Conservation (phyloP, 371 early-diverging fungal genomes). For the Mortierella sp. region DNA sequence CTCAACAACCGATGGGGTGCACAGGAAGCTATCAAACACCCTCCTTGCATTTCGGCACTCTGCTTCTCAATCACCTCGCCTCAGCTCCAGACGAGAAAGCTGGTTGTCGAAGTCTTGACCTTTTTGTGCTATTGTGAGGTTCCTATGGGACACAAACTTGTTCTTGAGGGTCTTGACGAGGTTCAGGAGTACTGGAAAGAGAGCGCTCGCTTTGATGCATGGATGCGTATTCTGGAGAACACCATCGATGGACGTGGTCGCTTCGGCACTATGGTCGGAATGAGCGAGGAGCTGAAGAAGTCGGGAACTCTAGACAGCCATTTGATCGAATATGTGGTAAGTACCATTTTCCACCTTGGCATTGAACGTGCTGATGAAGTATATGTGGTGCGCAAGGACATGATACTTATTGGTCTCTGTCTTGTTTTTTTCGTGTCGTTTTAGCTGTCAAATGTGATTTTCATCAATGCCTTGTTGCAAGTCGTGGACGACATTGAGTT, state of each 20-base stretch:
- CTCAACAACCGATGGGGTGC: conserved; percentile 88
- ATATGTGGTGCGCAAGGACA: too few relatives aligned
- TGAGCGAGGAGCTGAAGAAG: conserved; percentile 77
- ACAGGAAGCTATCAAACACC: conserved; percentile 81
- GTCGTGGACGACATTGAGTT: conserved; percentile 84
- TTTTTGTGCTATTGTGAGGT: conserved; percentile 86
- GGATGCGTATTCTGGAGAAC: conserved; percentile 78
- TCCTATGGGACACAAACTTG: conserved; percentile 81
- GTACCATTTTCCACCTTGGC: too few relatives aligned
- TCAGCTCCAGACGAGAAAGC: conserved; percentile 79
- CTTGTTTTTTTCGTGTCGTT: too few relatives aligned
- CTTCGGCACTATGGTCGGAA: conserved; percentile 86
- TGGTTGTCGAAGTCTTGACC: conserved; percentile 87
- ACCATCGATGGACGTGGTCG: conserved; percentile 83
- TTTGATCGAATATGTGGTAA: conserved; percentile 81
- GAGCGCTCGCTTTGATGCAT: conserved; percentile 77
- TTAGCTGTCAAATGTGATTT: conserved; percentile 83
- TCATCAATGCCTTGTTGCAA: conserved; percentile 85
- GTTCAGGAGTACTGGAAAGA: conserved; percentile 64
- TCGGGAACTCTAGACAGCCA: conserved; percentile 76
- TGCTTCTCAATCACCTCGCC: conserved; percentile 85
- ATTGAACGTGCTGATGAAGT: too few relatives aligned
- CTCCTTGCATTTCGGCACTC: conserved; percentile 79
- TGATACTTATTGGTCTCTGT: too few relatives aligned
- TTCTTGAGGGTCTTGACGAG: conserved; percentile 76